Base-by-base conservation (phyloP, 129 eudicot genomes). In the Flaveria brownii region DNA sequence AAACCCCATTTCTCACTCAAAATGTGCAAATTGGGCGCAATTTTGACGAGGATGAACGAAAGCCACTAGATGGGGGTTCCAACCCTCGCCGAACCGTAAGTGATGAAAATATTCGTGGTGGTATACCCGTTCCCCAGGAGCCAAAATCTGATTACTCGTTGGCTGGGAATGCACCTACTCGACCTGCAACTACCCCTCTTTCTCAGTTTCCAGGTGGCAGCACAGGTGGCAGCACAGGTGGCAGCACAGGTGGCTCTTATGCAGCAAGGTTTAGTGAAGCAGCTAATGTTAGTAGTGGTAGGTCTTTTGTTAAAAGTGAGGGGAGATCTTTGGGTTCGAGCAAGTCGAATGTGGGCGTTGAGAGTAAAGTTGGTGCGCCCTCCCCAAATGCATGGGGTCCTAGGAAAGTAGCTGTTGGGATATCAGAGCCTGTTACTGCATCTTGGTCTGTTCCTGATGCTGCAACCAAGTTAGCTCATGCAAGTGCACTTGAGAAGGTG, bases 1-100 rank as follows among this genome's bases (percentile, higher is more conserved):
- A 91, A 83, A 76, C 89, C 0, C 89, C 96, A 1, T 94, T 94
- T 82, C 83, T 93, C 22, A 67, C 78, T 41, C 84, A 82, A 42
- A 80, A 62, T 56, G 71, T 77, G 8, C 86, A 78, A 60, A 89
- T 94, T 65, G 99, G 96, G 10, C 86, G 96, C 17, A 84, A 94
- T 77, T 94, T 94, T 54, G 99, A 94, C 28, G 99, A 94, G 85
- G 99, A 94, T 80, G 97, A 94, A 75, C 76, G 99, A 46, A 93
- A 89, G 84, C 97, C 96, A 0, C 82, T 93, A 78, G 97, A 91
- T 81, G 97, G 97, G 12, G 79, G 64, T 9, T 84, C 89, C 0
- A 82, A 68, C 5, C 96, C 93, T 5, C 89, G 96, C 8, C 78
- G 99, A 60, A 86, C 94, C 0, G 88, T 89, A 3, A 86, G 90